These are phyloP conservation scores for Magnusiomyces sp. DNA, from an alignment of 1,139 yeast genomes.

Conservation along the genomic window DNA sequence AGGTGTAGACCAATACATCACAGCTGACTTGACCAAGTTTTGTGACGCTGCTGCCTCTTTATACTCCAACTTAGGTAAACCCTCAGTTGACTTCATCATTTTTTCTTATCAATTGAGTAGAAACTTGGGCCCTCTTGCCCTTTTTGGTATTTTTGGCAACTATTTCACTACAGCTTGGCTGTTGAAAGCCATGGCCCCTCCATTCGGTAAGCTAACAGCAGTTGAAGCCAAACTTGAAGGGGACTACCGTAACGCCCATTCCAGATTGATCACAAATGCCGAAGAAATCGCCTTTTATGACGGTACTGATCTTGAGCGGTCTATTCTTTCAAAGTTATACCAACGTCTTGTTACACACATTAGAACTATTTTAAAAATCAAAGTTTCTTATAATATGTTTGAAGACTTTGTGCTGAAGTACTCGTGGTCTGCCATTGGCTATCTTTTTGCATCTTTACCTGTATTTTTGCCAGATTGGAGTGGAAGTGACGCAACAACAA, in stretches of 20 bases:
- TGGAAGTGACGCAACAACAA: constrained; percentile 20
- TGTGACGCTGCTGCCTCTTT: constrained; percentile 76
- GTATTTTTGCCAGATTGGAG: constrained; percentile 46
- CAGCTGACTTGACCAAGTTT: constrained; percentile 77
- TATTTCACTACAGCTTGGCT: constrained; percentile 74
- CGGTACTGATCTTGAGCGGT: constrained; percentile 76
- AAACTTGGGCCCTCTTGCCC: constrained; percentile 78
- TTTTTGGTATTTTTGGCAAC: constrained; percentile 71
- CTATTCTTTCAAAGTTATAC: constrained; percentile 55
- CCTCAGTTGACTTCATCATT: constrained; percentile 78
- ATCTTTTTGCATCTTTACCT: constrained; percentile 82
- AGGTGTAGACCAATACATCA: constrained; percentile 65
- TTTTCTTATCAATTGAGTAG: constrained; percentile 79
- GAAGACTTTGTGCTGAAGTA: constrained; percentile 87
- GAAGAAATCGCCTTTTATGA: constrained; percentile 94
- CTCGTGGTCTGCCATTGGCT: constrained; percentile 93
- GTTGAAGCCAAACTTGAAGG: constrained; percentile 72
- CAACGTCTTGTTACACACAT: constrained; percentile 47
- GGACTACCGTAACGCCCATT: constrained; percentile 77
- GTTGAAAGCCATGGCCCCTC: constrained; percentile 68
- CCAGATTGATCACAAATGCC: constrained; percentile 76
- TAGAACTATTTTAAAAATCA: constrained; percentile 37
- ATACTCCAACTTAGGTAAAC: constrained; percentile 86
- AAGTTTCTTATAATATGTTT: constrained; percentile 56
- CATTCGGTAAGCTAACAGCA: constrained; percentile 74